Percentiles rank a stretch among this genome's conserved stretches.
These are phyloP conservation scores for Prunus kanzakura DNA, from an alignment of 306 rosid genomes.

Conservation along the genomic window DNA sequence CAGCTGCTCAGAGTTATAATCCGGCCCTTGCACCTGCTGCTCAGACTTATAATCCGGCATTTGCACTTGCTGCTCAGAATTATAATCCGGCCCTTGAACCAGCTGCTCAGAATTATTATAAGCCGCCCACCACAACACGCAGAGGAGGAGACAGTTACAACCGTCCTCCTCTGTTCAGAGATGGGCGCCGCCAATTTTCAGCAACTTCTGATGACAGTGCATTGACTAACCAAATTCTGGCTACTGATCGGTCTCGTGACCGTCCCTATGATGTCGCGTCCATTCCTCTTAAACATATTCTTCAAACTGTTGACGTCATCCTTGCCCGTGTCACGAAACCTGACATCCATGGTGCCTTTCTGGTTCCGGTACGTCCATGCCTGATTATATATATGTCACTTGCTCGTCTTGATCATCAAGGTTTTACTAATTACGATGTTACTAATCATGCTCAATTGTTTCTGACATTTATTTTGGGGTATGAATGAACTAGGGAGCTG, in stretches of 20 bases:
- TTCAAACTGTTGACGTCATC: slow-evolving; percentile 47
- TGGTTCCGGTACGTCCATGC: not conserved
- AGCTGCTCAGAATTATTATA: not conserved
- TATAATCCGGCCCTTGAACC: not conserved
- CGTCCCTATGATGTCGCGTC: slow-evolving; percentile 13
- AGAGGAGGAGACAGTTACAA: slow-evolving; percentile 7
- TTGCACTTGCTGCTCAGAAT: not conserved
- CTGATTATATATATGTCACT: not conserved
- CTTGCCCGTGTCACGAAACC: slow-evolving; percentile 29
- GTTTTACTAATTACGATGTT: not conserved
- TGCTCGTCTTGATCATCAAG: not conserved
- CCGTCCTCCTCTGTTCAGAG: not conserved
- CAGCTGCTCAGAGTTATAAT: not conserved
- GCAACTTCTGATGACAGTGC: slow-evolving; percentile 1
- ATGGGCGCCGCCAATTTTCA: slow-evolving; percentile 11
- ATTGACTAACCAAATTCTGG: slow-evolving; percentile 17
- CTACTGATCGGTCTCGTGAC: slow-evolving; percentile 7
- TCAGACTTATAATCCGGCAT: not conserved
- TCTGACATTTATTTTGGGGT: not conserved
- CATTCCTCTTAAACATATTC: slow-evolving; percentile 38
- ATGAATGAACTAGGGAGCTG: slow-evolving; percentile 22
- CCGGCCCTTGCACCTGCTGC: not conserved
- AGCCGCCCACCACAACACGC: not conserved
- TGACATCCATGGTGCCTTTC: slow-evolving; percentile 28
- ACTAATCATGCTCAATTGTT: not conserved